Base-by-base conservation (phyloP, 192 early-diverging fungal genomes). In the Cladochytrium replicatum region DNA sequence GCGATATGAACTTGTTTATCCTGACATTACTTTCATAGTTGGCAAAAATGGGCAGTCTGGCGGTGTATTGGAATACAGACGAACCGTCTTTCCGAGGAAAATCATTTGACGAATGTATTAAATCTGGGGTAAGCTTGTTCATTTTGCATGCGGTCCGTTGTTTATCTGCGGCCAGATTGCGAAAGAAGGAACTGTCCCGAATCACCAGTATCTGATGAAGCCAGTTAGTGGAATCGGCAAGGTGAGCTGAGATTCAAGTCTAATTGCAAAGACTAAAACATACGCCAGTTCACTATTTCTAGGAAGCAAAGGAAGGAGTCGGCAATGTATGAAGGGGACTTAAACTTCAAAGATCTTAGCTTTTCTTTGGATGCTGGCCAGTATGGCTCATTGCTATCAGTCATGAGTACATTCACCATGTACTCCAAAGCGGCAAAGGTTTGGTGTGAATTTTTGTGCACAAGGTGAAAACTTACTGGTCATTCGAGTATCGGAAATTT, bases 41-140 rank as follows among this genome's bases (percentile, higher is more conserved):
- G 13, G 66, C 62, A 7, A 65, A 24, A 40, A 79, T 85, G 47
- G 84, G 82, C 2, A 81, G 81, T 17, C 64, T 93, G 21, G 75
- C 91, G 1, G 60, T 89, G 39, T 95, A 95, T 60, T 95, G 88
- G 84, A 87, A 93, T 46, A 90, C 89, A 4, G 72, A 86, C 40
- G 68, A 83, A 21, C 55, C 55, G 4, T 79, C 77, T 4, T 54
- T 87, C n/a, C 52, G 72, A 6, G 77, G 74, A 5, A 57, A 64
- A 46, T 29, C 53, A 2, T 53, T 48, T 8, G 69, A 74, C n/a
- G 71, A 81, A 15, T 74, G 75, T 28, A 46, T 78, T 44, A 57
- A 73, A 37, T n/a, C n/a, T n/a, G n/a, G n/a, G n/a, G n/a, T n/a
- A n/a, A n/a, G n/a, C n/a, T n/a, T n/a, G n/a, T n/a, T n/a, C n/a